Base-by-base conservation (phyloP, 352 stramenopile genomes). In the Phytophthora hybrid region DNA sequence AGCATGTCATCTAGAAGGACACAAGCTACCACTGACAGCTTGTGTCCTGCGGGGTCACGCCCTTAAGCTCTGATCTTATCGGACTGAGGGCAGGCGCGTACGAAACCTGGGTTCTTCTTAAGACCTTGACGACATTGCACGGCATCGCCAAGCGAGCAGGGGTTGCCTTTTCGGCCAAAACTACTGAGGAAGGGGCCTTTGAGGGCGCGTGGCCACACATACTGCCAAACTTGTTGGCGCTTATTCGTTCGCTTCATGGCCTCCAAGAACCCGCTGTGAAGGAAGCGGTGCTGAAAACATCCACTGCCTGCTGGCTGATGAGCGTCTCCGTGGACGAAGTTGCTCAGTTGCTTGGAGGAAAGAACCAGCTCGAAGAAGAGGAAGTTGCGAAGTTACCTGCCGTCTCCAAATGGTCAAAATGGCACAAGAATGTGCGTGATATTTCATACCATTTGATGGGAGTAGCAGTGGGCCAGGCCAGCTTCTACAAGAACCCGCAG, bases 361-460 rank as follows among this genome's bases (percentile, higher is more conserved):
- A 92, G 34, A 87, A 91, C 55, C 81, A 92, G 31, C 71, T 93
- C 0, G 85, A 92, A 65, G 83, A 93, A 74, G 87, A 93, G 63
- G 63, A 90, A 63, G 64, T 93, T 39, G 73, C 76, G 0, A 85
- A 90, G 66, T 66, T 93, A 1, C 80, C 86, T 0, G 26, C 44
- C 1, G 79, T 74, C 0, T 80, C 85, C 0, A 90, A 82, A 47
- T 92, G 85, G 83, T 90, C 87, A 4, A 93, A 93, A 46, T 95
- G 88, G 88, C 80, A 91, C 69, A 93, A 93, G 67, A 93, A 93
- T 57, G 80, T 93, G 3, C 87, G 88, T 18, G 88, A 95, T 66
- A 87, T 93, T 57, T 79, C 76, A 39, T 95, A 93, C 59, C 88
- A 95, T 75, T 76, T 95, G 23, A 83, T 91, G 66, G 88, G 87